Conservation (phyloP, 176 grass and related monocot species). For the Carex cristatella region DNA sequence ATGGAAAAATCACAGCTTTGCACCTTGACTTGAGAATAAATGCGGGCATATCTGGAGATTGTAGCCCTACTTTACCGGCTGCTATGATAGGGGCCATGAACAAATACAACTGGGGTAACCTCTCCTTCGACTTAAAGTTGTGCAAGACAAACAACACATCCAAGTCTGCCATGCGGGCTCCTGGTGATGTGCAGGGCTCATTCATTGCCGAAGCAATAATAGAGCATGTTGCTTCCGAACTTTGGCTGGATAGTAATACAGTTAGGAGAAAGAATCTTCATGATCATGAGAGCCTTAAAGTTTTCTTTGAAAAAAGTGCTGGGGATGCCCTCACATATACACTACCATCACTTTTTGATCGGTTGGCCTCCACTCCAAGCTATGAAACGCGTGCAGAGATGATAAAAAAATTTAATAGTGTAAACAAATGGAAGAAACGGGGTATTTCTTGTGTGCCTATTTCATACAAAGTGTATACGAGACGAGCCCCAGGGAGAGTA, state of each 20-base stretch:
- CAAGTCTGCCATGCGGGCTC: constrained; percentile 53
- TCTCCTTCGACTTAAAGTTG: constrained; percentile 54
- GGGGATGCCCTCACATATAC: constrained; percentile 59
- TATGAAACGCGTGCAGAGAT: constrained; percentile 32
- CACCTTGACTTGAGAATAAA: constrained; percentile 55
- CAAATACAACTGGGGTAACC: constrained; percentile 78
- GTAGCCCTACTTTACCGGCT: constrained; percentile 6
- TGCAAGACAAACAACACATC: constrained; percentile 79
- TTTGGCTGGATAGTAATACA: constrained; percentile 39
- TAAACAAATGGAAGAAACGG: constrained; percentile 70
- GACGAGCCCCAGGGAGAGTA: constrained; percentile 54
- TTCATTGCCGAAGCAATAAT: constrained; percentile 87
- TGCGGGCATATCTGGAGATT: constrained; percentile 45
- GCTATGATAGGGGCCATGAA: constrained; percentile 40
- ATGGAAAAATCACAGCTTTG: constrained; percentile 60
- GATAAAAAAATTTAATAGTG: constrained; percentile 43
- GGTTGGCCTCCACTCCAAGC: constrained; percentile 44
- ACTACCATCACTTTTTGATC: constrained; percentile 56
- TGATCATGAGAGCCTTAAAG: constrained; percentile 40
- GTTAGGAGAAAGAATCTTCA: constrained; percentile 78
- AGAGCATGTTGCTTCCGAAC: constrained; percentile 60
- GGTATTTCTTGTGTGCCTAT: constrained; percentile 81
- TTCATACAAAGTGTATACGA: constrained; percentile 32
- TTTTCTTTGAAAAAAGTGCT: constrained; percentile 32
- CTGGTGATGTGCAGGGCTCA: constrained; percentile 71